Evolutionary conservation across 805 yeast genomes (phyloP).

Genomic region (Wickerhamiella dianesei): DNA sequence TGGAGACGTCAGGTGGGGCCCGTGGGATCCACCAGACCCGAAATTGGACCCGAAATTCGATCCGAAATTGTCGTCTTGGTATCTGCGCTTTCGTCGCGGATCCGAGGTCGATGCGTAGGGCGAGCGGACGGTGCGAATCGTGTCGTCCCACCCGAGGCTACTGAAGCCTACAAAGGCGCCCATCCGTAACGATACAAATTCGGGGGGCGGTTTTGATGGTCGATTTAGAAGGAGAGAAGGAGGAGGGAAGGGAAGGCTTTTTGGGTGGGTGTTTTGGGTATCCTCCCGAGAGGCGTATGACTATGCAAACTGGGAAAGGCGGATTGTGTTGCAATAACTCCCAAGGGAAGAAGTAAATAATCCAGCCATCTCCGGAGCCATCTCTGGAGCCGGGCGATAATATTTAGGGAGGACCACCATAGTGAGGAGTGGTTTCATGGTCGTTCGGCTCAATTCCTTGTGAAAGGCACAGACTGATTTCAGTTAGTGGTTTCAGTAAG

Average conservation of each 20-base stretch:
- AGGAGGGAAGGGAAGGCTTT: neutral
- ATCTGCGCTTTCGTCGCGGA: slow-evolving; percentile 18
- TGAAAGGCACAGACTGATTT: too few relatives aligned
- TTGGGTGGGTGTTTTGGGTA: neutral
- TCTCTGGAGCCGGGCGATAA: neutral
- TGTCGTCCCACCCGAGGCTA: slow-evolving; percentile 21
- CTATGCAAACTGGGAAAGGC: too few relatives aligned
- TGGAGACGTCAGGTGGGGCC: neutral
- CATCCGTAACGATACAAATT: neutral
- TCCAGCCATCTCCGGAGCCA: neutral
- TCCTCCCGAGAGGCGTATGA: too few relatives aligned
- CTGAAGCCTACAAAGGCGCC: neutral
- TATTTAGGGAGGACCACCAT: too few relatives aligned
- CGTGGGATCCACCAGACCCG: neutral
- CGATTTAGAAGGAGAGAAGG: neutral
- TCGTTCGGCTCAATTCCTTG: too few relatives aligned
- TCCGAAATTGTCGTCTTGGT: slow-evolving; percentile 10
- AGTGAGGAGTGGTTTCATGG: too few relatives aligned
- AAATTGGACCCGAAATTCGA: neutral
- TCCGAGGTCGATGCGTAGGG: slow-evolving; percentile 10
- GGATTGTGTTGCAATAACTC: neutral
- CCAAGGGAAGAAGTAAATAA: neutral
- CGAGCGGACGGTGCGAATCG: slow-evolving; percentile 15
- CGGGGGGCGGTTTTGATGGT: too few relatives aligned
- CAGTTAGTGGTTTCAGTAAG: too few relatives aligned